Evolutionary conservation across 2,329 filamentous ascomycete genomes (phyloP).

Genomic region (Talaromyces sp.): DNA sequence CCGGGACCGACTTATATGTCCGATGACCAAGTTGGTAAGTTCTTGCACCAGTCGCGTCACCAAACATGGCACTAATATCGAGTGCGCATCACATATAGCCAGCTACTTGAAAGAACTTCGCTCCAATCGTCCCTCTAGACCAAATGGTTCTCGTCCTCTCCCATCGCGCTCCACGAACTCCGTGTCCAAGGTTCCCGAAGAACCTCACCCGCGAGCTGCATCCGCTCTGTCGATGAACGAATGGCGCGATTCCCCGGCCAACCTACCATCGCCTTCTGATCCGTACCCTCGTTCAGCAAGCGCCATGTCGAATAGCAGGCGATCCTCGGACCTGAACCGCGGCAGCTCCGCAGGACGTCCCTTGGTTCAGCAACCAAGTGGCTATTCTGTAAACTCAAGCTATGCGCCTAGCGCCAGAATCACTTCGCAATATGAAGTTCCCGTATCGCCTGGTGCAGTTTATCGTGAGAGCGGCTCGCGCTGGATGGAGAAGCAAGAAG

Average conservation of each 20-base stretch:
- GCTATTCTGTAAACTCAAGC: slow-evolving; percentile 32
- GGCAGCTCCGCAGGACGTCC: slow-evolving; percentile 32
- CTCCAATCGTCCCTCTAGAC: slow-evolving; percentile 54
- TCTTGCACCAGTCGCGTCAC: not conserved
- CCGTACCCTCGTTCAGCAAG: slow-evolving; percentile 37
- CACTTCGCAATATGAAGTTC: slow-evolving; percentile 27
- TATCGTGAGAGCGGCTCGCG: slow-evolving; percentile 56
- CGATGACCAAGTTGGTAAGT: slow-evolving; percentile 46
- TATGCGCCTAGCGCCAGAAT: slow-evolving; percentile 35
- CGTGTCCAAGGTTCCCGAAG: slow-evolving; percentile 23
- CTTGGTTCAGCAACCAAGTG: slow-evolving; percentile 37
- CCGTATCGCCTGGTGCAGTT: slow-evolving; percentile 37
- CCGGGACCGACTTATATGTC: slow-evolving; percentile 47
- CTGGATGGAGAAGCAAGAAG: slow-evolving; percentile 58
- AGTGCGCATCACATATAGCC: slow-evolving; percentile 39
- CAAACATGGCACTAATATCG: not conserved
- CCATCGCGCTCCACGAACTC: slow-evolving; percentile 32
- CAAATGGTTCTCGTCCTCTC: slow-evolving; percentile 58
- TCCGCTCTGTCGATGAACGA: slow-evolving; percentile 42
- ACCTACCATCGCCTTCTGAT: slow-evolving; percentile 22
- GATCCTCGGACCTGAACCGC: slow-evolving; percentile 28
- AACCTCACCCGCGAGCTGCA: slow-evolving; percentile 39
- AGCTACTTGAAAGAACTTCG: slow-evolving; percentile 60
- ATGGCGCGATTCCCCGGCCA: slow-evolving; percentile 21
- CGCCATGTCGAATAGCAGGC: slow-evolving; percentile 40